Base-by-base conservation (phyloP, 1,139 yeast genomes). In the Arxiozyma slooffiae region DNA sequence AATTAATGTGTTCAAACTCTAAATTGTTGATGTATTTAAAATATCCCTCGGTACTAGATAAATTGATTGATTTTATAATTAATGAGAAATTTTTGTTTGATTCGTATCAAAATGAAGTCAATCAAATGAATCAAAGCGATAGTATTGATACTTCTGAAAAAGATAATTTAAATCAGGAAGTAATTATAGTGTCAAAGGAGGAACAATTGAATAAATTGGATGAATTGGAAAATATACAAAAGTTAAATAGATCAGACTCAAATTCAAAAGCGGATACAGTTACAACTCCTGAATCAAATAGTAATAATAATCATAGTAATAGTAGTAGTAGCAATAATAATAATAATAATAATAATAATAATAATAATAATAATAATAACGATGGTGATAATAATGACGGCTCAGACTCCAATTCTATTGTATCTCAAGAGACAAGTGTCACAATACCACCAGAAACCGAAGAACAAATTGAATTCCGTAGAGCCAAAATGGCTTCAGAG, bases 401-500 rank as follows among this genome's bases (percentile, higher is more conserved):
- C 16, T 21, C 46, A 4, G 56, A 58, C 30, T 26, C 42, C 9
- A 38, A 20, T 11, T 49, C 52, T 5, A 52, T 44, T 18, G 20
- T 65, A 5, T 68, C 69, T 17, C 67, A 63, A 34, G 63, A 61
- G 52, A 60, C 60, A 50, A 64, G 62, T 50, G 57, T 55, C 26
- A 68, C 67, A 6, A 54, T 64, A 14, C 64, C 66, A 30, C 64
- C 66, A 18, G 79, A 75, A 53, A 68, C 76, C 4, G 69, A 69
- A 11, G 81, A 78, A 50, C 86, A 82, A 57, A 72, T 71, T 22
- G 79, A 79, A 53, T 75, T 80, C 23, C 76, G 89, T 57, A 76
- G 87, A 61, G 94, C 96, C 3, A 84, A 89, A 49, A 77, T 89
- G 53, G 90, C 96, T 3, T 86, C 96, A 1, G 97, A 92, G 63